Evolutionary conservation across 176 grass and related monocot species (phyloP), one percentile per base, ranked within the genome.

Genomic region (Phyllostachys edulis): DNA sequence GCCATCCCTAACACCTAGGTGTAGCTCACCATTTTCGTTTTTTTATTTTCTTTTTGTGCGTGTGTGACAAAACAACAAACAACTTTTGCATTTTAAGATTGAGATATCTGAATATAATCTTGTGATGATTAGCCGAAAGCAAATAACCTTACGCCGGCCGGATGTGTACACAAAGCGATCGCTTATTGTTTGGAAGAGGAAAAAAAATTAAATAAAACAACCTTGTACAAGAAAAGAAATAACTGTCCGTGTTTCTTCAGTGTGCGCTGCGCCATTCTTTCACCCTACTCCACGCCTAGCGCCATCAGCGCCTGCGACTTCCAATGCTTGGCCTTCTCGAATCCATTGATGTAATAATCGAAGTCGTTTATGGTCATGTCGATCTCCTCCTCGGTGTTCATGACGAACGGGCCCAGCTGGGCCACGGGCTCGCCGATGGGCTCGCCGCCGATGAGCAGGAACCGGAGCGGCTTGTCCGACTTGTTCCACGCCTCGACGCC

Each of bases 361-460:
- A 94, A 99, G 57, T 99, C 96, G n/a, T 96, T 83, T 23, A 99
- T 85, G 47, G 96, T 89, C 85, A 69, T 87, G 86, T 99, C 93
- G 80, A 99, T 96, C 91, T 99, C 96, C 88, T 99, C 93, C 59
- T 99, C 96, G 5, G 96, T 96, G 90, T 99, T 99, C 96, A 99
- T 99, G 81, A 99, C 96, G 68, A 99, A 99, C 0, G 96, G 96
- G 0, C 96, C 93, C 6, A 99, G 75, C 78, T 99, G 96, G 20
- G 90, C 83, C 44, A 99, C 96, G 18, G 93, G 93, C 85, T 99
- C 96, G 12, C 88, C 91, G 65, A 94, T 85, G 77, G 96, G 93
- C 86, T 96, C 90, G 20, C 96, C 96, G 78, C 24, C 91, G 63
- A 99, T 11, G 65, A 99, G 90, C 63, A 99, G 65, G 60, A 99